These are phyloP conservation scores for Penicillium hordei DNA, from an alignment of 2,329 filamentous ascomycete genomes.

Conservation along the genomic window DNA sequence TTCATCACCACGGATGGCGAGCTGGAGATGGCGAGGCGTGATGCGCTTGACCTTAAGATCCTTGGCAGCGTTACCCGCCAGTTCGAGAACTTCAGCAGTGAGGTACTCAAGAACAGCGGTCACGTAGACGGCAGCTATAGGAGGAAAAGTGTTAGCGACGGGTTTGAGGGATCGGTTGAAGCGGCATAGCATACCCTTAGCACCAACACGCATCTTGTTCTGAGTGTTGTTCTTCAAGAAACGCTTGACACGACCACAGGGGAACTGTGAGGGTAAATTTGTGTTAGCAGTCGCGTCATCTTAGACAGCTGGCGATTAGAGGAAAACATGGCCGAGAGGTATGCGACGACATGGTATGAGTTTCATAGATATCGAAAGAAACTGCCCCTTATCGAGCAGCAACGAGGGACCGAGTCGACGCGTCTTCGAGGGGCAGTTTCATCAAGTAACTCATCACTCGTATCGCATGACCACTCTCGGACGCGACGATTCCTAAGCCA, in stretches of 20 bases:
- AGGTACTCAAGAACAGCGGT: constrained; percentile 98
- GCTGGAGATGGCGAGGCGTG: constrained; percentile 93
- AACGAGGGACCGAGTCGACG: constrained; percentile 20
- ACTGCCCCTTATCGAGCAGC: constrained; percentile 6
- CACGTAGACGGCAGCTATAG: constrained; percentile 84
- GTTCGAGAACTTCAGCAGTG: constrained; percentile 94
- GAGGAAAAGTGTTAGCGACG: constrained; percentile 13
- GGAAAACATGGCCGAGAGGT: neutral
- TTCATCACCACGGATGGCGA: constrained; percentile 97
- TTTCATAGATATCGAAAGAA: constrained; percentile 4
- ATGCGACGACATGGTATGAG: constrained; percentile 13
- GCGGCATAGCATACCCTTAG: constrained; percentile 60
- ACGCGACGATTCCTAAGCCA: neutral
- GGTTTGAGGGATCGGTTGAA: neutral
- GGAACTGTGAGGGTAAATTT: constrained; percentile 67
- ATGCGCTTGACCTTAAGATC: constrained; percentile 99
- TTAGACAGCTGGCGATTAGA: neutral
- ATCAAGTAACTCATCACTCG: constrained; percentile 11
- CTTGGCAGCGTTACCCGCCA: constrained; percentile 98
- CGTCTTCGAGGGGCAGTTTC: constrained; percentile 15
- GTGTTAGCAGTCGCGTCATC: constrained; percentile 24
- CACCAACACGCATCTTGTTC: constrained; percentile 99
- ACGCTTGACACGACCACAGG: constrained; percentile 99
- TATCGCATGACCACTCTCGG: constrained; percentile 8
- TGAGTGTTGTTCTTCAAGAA: constrained; percentile 99